Evolutionary conservation across 1,139 yeast species (phyloP).

Genomic region (Pichia sp.): DNA sequence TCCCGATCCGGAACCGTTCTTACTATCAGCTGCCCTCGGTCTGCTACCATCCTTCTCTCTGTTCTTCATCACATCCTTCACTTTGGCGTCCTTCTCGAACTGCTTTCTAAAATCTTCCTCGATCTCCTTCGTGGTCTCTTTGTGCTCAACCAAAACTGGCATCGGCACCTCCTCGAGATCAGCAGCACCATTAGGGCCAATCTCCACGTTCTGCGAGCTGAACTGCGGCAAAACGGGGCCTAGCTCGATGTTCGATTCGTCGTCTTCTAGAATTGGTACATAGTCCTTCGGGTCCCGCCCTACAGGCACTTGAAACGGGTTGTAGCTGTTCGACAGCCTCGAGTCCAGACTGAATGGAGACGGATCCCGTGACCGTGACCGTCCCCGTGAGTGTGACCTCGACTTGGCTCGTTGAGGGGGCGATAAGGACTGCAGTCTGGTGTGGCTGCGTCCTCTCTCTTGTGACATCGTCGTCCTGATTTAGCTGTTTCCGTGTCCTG

Average conservation of each 20-base stretch:
- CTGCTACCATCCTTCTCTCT: neutral
- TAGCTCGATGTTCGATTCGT: constrained; percentile 19
- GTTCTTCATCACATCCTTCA: constrained; percentile 4
- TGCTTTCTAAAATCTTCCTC: constrained; percentile 30
- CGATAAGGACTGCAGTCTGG: constrained; percentile 4
- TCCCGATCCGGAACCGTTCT: neutral
- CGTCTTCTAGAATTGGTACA: constrained; percentile 23
- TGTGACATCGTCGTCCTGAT: neutral
- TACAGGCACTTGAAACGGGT: neutral
- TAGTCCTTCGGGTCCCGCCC: neutral
- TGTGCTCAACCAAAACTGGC: too few relatives aligned
- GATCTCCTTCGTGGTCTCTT: constrained; percentile 21
- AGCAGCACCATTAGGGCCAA: too few relatives aligned
- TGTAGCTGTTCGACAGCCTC: neutral
- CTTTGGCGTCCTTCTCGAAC: constrained; percentile 23
- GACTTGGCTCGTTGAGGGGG: constrained; percentile 11
- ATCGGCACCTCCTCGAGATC: too few relatives aligned
- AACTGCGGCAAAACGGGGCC: constrained; percentile 24
- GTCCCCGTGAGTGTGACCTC: constrained; percentile 11
- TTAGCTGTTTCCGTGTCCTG: too few relatives aligned
- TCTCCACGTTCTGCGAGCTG: constrained; percentile 1
- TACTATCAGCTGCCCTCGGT: neutral
- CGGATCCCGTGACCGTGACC: constrained; percentile 13
- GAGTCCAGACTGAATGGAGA: constrained; percentile 16
- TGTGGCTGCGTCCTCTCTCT: constrained; percentile 11